Percentiles rank a stretch among this genome's conserved stretches.
Evolutionary conservation across 768 basidiomycete species (phyloP).

Genomic region (Xerocomellus chrysenteron): DNA sequence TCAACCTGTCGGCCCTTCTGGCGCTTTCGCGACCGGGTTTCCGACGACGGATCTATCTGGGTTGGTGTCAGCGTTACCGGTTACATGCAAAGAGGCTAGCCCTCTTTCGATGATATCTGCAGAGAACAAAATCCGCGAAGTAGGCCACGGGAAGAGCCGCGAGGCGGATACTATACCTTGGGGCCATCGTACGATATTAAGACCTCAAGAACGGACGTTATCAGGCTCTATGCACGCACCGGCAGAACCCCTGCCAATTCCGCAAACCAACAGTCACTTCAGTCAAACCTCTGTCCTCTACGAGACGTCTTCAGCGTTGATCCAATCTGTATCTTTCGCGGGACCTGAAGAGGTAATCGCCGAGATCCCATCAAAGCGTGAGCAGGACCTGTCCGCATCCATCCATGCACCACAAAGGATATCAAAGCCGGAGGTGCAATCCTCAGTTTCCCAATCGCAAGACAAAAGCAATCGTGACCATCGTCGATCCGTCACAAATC

Average conservation of each 20-base stretch:
- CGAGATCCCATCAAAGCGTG: not conserved
- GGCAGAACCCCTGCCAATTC: not conserved
- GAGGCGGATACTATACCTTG: not conserved
- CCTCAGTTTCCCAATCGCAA: not conserved
- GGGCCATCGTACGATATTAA: not conserved
- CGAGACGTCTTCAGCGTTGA: not conserved
- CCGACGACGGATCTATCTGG: not conserved
- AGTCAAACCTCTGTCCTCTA: not conserved
- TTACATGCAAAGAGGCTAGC: not conserved
- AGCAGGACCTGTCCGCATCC: conserved; percentile 4
- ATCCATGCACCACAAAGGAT: conserved; percentile 11
- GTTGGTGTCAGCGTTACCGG: not conserved
- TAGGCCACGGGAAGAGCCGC: not conserved
- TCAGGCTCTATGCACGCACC: conserved; percentile 19
- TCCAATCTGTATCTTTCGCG: not conserved
- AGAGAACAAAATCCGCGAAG: not conserved
- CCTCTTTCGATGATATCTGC: not conserved
- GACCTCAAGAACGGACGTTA: conserved; percentile 3
- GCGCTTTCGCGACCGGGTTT: not conserved
- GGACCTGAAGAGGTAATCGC: not conserved
- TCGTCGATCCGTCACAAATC: not conserved
- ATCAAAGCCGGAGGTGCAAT: not conserved
- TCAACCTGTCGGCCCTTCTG: not conserved
- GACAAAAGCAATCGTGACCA: not conserved
- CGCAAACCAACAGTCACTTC: not conserved